Percentiles rank a stretch among this genome's conserved stretches.
These are phyloP conservation scores for Fabrea salina DNA, from an alignment of 169 alveolate species.

Conservation along the genomic window DNA sequence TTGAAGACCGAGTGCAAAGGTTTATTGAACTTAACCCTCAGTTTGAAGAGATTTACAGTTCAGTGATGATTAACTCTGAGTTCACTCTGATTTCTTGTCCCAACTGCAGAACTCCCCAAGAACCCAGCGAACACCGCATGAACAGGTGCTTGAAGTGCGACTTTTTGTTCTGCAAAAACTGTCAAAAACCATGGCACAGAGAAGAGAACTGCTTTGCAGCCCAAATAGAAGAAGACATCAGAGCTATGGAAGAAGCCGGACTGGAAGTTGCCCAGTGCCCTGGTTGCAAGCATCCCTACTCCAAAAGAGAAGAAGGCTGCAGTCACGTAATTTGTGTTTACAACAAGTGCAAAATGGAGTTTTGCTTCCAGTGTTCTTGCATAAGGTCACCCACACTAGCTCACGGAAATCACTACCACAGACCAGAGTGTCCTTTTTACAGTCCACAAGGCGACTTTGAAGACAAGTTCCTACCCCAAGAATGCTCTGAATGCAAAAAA, in stretches of 20 bases:
- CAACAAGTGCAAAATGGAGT: not conserved
- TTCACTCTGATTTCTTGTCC: no score
- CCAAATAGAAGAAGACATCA: not conserved
- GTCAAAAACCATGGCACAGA: not conserved
- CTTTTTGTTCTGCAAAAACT: not conserved
- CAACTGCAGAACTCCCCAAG: no score
- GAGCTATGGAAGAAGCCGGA: not conserved
- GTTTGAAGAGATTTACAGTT: no score
- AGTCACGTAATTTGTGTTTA: not conserved
- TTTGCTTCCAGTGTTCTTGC: slow-evolving; percentile 15
- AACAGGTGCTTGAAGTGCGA: no score
- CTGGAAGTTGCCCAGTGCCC: slow-evolving; percentile 1
- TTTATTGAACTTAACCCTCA: no score
- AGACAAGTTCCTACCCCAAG: not conserved
- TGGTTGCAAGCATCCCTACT: slow-evolving; percentile 5
- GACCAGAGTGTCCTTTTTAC: slow-evolving; percentile 14
- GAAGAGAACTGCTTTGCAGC: not conserved
- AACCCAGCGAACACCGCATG: no score
- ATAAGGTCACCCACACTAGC: slow-evolving; percentile 24
- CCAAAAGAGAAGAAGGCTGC: not conserved
- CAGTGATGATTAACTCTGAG: no score
- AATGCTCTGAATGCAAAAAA: not conserved
- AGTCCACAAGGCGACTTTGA: not conserved
- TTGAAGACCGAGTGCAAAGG: no score
- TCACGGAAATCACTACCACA: slow-evolving; percentile 30